Evolutionary conservation across 2,329 filamentous ascomycete species (phyloP).

Genomic region (Thermothelomyces thermophilus): DNA sequence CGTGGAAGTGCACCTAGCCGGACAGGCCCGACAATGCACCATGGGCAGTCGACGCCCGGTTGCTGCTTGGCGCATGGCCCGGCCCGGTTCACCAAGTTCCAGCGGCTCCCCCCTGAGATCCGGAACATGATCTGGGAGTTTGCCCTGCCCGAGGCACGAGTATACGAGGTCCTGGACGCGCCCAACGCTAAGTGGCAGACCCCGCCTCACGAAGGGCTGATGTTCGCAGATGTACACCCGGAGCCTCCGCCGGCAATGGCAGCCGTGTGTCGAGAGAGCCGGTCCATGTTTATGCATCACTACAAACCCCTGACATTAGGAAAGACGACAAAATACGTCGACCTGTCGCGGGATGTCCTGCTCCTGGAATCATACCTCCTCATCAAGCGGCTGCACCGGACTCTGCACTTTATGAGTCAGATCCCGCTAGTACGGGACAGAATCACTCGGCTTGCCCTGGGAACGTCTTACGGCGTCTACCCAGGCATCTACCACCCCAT

Average conservation of each 20-base stretch:
- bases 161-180: constrained; percentile 42
- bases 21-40: constrained; percentile 18
- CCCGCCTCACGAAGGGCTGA: constrained; percentile 36
- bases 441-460: constrained; percentile 37
- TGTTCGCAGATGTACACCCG: constrained; percentile 41
- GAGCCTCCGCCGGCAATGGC: constrained; percentile 40
- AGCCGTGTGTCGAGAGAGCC: constrained; percentile 39
- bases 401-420: constrained; percentile 40
- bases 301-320: constrained; percentile 41
- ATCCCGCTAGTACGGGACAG: constrained; percentile 38
- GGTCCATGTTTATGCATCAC: constrained; percentile 36
- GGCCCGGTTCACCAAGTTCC: constrained; percentile 27
- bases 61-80: constrained; percentile 17
- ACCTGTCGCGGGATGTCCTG: constrained; percentile 40
- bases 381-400: constrained; percentile 40
- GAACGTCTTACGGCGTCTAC: constrained; percentile 41
- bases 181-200: constrained; percentile 36
- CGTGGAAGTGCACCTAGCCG: neutral
- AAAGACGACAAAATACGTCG: constrained; percentile 41
- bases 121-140: constrained; percentile 41
- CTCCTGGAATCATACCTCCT: constrained; percentile 43
- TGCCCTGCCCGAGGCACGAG: constrained; percentile 38
- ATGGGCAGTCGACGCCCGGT: constrained; percentile 21
- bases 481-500: constrained; percentile 41
- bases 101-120: constrained; percentile 38